A percentile compares a stretch with the other conserved stretches of the same genome.
Evolutionary conservation across 257 asterid species (phyloP).

Genomic region (Lantana camara): DNA sequence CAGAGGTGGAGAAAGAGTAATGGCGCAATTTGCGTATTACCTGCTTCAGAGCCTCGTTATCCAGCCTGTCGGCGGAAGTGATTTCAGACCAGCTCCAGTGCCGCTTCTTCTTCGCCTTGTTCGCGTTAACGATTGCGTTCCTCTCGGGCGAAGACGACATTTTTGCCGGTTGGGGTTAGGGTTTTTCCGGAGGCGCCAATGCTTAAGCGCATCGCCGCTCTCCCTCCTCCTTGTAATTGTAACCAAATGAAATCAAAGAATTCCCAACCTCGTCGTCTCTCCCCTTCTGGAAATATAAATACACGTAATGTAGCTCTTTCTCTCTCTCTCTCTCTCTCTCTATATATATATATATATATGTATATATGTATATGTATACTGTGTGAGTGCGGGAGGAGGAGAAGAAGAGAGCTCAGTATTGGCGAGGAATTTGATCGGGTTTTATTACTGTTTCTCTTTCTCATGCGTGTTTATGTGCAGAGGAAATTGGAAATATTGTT

Average conservation of each 20-base stretch:
- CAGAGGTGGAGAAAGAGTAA: slow-evolving; percentile 63
- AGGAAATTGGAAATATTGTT: background rate
- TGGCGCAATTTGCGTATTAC: slow-evolving; percentile 66
- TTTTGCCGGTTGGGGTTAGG: slow-evolving; percentile 44
- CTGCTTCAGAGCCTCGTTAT: slow-evolving; percentile 60
- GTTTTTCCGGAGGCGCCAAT: slow-evolving; percentile 34
- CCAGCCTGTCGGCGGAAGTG: slow-evolving; percentile 37
- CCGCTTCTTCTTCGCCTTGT: slow-evolving; percentile 42
- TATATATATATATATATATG: background rate
- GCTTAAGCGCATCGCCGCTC: slow-evolving; percentile 35
- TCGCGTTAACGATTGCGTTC: slow-evolving; percentile 32
- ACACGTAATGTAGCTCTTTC: background rate
- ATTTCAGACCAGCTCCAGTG: slow-evolving; percentile 54
- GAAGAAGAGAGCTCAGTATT: slow-evolving; percentile 21
- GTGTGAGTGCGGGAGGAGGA: background rate
- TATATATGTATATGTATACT: background rate
- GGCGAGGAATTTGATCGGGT: slow-evolving; percentile 12
- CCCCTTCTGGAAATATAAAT: background rate
- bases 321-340: too few species aligned
- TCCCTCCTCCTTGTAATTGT: slow-evolving; percentile 1
- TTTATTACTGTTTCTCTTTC: background rate
- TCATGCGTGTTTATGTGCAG: background rate
- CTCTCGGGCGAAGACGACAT: slow-evolving; percentile 59
- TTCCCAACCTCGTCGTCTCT: slow-evolving; percentile 20
- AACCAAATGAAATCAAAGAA: slow-evolving; percentile 14